Evolutionary conservation across 2,329 filamentous ascomycete species (phyloP), one percentile per base, ranked within the genome.

Genomic region (Chaetomiaceae sp.): DNA sequence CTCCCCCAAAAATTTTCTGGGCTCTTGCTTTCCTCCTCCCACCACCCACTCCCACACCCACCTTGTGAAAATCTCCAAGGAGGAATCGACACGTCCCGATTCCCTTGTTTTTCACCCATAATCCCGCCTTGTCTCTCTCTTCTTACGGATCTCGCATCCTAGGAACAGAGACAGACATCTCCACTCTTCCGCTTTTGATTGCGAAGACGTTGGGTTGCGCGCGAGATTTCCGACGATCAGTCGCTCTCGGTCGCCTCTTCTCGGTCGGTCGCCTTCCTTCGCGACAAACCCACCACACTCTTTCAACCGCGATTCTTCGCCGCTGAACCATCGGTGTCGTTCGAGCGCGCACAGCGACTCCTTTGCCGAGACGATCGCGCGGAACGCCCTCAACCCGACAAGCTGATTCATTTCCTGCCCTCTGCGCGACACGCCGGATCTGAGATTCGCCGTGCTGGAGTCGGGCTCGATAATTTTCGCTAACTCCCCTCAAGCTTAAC

Each of bases 391-490:
- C 9, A 24, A 32, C 29, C n/a, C n/a, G 14, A 18, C 12, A 34
- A 45, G 50, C 53, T n/a, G n/a, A 41, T 42, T 49, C 53, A 40
- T 52, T 54, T 48, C 44, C 48, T 52, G 53, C 32, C 50, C 49
- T 54, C 51, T 50, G 42, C 48, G 47, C 53, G 48, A 52, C 48
- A 42, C 35, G 48, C 56, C 60, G 57, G 52, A 60, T 61, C 50
- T 59, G 62, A 58, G 51, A 64, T 63, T 61, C 58, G 59, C 57
- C 57, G 46, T 47, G 39, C 40, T 49, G 48, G 44, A 52, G 22
- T 24, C 22, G 22, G 22, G 42, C 47, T 47, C 45, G 38, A 52
- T 43, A 49, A 39, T 37, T 45, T 46, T 24, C 22, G 22, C 44
- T 44, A 48, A 45, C 29, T 39, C 48, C 49, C n/a, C n/a, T n/a